Conservation (phyloP, 2,329 filamentous ascomycete species). For the Penicillium sp. region DNA sequence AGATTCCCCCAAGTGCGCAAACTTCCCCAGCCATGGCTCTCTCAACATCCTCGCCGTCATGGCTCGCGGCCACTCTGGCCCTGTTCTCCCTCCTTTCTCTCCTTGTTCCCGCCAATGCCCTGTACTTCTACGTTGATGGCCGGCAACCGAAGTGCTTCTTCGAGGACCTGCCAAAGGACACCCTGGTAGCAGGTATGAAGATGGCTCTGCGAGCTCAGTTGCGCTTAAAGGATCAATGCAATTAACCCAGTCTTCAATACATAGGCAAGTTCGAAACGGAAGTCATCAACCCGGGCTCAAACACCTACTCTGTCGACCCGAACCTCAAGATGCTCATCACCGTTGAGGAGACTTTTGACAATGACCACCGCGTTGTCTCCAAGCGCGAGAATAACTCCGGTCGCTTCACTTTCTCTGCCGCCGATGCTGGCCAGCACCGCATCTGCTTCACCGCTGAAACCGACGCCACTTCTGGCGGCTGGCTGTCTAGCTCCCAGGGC, state of each 20-base stretch:
- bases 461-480: constrained; percentile 62
- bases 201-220: neutral
- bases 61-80: constrained; percentile 49
- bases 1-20: constrained; percentile 13
- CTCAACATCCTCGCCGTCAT: constrained; percentile 35
- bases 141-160: constrained; percentile 89
- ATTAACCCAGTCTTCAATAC: neutral
- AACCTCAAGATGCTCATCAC: constrained; percentile 82
- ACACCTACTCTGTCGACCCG: constrained; percentile 66
- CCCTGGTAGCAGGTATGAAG: constrained; percentile 75
- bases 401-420: constrained; percentile 91
- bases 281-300: constrained; percentile 69
- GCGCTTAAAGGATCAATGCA: neutral
- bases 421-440: constrained; percentile 90
- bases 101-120: constrained; percentile 64
- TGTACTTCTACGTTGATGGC: constrained; percentile 95
- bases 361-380: constrained; percentile 91
- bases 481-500: constrained; percentile 68
- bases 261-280: constrained; percentile 78
- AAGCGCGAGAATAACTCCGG: constrained; percentile 72
- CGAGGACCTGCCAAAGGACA: constrained; percentile 96
- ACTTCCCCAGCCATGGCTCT: constrained; percentile 31
- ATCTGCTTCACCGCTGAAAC: constrained; percentile 89
- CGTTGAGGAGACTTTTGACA: constrained; percentile 94
- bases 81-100: constrained; percentile 61